These are phyloP conservation scores for Kodamaea arcana DNA, from an alignment of 1,139 yeast genomes.

Conservation along the genomic window DNA sequence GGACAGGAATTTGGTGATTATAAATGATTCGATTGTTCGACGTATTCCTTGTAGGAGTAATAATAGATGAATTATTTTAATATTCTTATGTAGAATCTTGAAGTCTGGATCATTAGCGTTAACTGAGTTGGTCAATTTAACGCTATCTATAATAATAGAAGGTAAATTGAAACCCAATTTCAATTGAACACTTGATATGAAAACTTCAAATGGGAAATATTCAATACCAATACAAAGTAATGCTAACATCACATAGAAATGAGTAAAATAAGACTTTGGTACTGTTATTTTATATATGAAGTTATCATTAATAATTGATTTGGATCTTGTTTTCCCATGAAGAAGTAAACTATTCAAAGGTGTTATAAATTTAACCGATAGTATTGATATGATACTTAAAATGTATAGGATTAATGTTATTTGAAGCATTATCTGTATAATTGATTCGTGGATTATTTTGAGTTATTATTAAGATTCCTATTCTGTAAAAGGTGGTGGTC, in stretches of 20 bases:
- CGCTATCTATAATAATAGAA: not conserved
- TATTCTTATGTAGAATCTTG: conserved; percentile 1
- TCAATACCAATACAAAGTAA: conserved; percentile 6
- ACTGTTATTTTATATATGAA: conserved; percentile 26
- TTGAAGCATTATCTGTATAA: conserved; percentile 1
- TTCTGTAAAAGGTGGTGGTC: no score
- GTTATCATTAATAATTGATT: conserved; percentile 1
- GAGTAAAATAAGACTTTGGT: conserved; percentile 47
- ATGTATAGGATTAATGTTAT: conserved; percentile 5
- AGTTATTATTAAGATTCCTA: no score
- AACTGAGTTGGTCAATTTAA: not conserved
- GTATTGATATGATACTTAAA: conserved; percentile 5
- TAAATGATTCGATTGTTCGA: conserved; percentile 57
- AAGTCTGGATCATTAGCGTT: not conserved
- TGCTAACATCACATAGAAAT: conserved; percentile 40
- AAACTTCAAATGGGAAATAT: not conserved
- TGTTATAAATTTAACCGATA: conserved; percentile 8
- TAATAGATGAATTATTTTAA: conserved; percentile 14
- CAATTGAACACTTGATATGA: not conserved
- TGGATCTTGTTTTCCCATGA: conserved; percentile 12
- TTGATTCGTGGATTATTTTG: no score
- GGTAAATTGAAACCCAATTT: not conserved
- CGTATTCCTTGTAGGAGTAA: conserved; percentile 56
- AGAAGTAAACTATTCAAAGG: conserved; percentile 11
- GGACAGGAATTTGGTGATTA: conserved; percentile 50